Base-by-base conservation (phyloP, 139 green algal species). In the Micractinium sp. region DNA sequence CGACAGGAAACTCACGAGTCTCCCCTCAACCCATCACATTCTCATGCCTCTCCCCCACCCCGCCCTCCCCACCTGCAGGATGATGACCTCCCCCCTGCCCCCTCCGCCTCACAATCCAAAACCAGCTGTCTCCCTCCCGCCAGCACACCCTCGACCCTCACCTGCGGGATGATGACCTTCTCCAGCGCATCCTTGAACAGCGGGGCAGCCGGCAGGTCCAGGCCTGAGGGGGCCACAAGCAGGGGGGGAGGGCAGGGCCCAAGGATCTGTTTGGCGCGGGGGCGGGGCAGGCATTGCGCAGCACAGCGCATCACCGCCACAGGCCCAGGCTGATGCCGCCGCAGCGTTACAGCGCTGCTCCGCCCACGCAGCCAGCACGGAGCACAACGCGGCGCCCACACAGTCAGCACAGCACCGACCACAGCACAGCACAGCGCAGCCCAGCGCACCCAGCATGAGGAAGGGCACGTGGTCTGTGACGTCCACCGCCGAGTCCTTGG, bases 151-250 rank as follows among this genome's bases (percentile, higher is more conserved):
- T 56, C 47, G 9, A 3, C n/a, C 1, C 66, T 31, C 74, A 97
- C 96, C 95, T 99, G 98, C n/a, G 98, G 98, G 86, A 99, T 99
- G 93, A 98, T 98, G 91, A 99, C 98, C 89, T 98, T 97, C 88
- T 99, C 97, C 91, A 99, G 88, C 1, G 94, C 94, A 89, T 99
- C 98, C 92, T 98, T 98, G 94, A 99, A 99, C 38, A 99, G 94
- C n/a, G 98, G 98, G 12, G 98, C 93, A 3, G 97, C 91, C 13
- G 98, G 98, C 71, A 99, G 94, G 92, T 99, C 97, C 85, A 99
- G 87, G 14, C 92, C 94, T 88, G 71, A 4, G 27, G 38, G 27
- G 36, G 12, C n/a, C 12, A 41, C 2, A 15, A 12, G 33, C 4
- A 35, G 81, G 33, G 20, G 60, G 23, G 60, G 56, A 14, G 35